Percentiles rank a stretch among this genome's conserved stretches.
Evolutionary conservation across 2,329 filamentous ascomycete genomes (phyloP).

Genomic region (Trichoderma sp.): DNA sequence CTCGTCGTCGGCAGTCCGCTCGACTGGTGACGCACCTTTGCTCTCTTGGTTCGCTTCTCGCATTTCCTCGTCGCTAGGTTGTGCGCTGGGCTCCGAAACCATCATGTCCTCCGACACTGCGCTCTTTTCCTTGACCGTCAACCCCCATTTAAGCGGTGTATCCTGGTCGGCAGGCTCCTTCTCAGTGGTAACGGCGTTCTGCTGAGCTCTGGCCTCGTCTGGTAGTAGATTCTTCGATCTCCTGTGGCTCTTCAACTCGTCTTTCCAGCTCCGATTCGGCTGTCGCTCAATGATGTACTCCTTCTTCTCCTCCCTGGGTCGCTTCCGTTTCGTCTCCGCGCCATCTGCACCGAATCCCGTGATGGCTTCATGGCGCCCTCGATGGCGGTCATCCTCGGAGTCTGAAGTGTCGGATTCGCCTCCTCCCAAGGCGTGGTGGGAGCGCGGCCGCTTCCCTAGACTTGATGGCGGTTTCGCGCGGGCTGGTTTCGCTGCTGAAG

Average conservation of each 20-base stretch:
- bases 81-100: neutral
- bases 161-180: slow-evolving; percentile 45
- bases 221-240: slow-evolving; percentile 57
- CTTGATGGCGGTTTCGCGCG: slow-evolving; percentile 42
- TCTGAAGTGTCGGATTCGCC: slow-evolving; percentile 43
- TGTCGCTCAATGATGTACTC: slow-evolving; percentile 56
- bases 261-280: slow-evolving; percentile 61
- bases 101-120: slow-evolving; percentile 53
- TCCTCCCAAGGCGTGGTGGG: slow-evolving; percentile 40
- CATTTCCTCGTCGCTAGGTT: neutral
- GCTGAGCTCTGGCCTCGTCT: slow-evolving; percentile 49
- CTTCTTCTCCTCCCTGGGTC: slow-evolving; percentile 29
- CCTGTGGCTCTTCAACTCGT: slow-evolving; percentile 47
- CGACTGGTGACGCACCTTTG: slow-evolving; percentile 7
- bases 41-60: slow-evolving; percentile 5
- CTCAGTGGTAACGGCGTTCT: slow-evolving; percentile 32
- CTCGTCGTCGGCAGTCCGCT: slow-evolving; percentile 42
- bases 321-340: slow-evolving; percentile 40
- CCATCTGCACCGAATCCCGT: slow-evolving; percentile 49
- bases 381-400: slow-evolving; percentile 29
- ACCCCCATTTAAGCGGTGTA: slow-evolving; percentile 54
- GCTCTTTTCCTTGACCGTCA: slow-evolving; percentile 46
- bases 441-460: slow-evolving; percentile 48
- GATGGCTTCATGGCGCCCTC: slow-evolving; percentile 44
- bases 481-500: slow-evolving; percentile 27